phyloP scores from a whole-genome alignment of 768 basidiomycete species.

The Lepiota subincarnata region DNA sequence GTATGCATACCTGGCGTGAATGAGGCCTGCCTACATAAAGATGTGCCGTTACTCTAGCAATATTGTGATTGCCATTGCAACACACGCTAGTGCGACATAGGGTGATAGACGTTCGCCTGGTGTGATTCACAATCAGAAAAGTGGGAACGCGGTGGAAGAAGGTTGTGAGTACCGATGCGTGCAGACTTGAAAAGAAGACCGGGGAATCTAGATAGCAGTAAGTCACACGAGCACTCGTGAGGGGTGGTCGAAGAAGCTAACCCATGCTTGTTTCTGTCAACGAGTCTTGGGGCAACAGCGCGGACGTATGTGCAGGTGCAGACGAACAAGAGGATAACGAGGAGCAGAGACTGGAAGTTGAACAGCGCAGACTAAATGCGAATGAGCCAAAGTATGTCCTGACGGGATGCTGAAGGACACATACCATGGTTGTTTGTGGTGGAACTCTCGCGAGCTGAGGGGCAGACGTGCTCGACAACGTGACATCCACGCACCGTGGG shows the following conservation, averaged over 20 bases:
- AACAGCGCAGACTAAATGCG: slow-evolving; percentile 76
- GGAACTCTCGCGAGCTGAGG: background rate
- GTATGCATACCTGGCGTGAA: slow-evolving; percentile 21
- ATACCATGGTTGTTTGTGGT: slow-evolving; percentile 5
- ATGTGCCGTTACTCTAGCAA: slow-evolving; percentile 32
- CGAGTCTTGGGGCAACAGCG: slow-evolving; percentile 80
- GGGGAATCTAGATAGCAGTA: slow-evolving; percentile 57
- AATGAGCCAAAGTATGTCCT: background rate
- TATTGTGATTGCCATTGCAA: slow-evolving; percentile 86
- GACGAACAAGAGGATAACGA: slow-evolving; percentile 89
- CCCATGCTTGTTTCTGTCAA: slow-evolving; percentile 96
- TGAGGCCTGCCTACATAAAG: slow-evolving; percentile 19
- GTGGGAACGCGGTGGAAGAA: background rate
- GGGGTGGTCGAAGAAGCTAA: slow-evolving; percentile 30
- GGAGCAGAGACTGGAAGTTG: slow-evolving; percentile 94
- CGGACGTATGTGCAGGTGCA: slow-evolving; percentile 98
- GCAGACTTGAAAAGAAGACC: slow-evolving; percentile 96
- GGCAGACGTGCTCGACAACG: background rate
- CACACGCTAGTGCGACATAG: slow-evolving; percentile 89
- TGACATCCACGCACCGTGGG: slow-evolving; percentile 7
- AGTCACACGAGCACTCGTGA: background rate
- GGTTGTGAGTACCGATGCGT: slow-evolving; percentile 69
- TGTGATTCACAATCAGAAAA: background rate
- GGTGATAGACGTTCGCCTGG: slow-evolving; percentile 93
- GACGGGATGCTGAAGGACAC: background rate